Conservation (phyloP, 73 alveolate genomes). For the Stentor roeselii region DNA sequence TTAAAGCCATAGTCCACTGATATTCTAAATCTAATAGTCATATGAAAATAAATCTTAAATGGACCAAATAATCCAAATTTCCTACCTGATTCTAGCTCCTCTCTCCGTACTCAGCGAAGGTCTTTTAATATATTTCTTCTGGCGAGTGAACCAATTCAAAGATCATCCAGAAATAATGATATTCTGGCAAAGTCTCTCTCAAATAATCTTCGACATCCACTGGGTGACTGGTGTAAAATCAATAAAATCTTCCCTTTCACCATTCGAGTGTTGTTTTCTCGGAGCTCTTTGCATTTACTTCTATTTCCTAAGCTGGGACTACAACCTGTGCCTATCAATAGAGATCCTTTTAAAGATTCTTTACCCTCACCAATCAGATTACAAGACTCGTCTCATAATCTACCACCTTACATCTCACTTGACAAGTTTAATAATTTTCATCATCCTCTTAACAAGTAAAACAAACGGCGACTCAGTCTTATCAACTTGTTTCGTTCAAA, state of each 20-base stretch:
- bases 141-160: neutral
- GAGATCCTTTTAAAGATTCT: neutral
- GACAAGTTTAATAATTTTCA: neutral
- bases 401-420: neutral
- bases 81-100: neutral
- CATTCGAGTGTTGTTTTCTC: neutral
- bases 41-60: too few species aligned
- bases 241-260: neutral
- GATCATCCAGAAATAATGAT: conserved; percentile 16
- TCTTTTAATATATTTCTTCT: neutral
- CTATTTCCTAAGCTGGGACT: conserved; percentile 4
- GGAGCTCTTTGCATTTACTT: conserved; percentile 2
- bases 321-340: neutral
- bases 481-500: neutral
- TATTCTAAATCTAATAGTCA: too few species aligned
- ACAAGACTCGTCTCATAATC: neutral
- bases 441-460: neutral
- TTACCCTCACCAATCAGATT: neutral
- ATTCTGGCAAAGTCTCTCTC: neutral
- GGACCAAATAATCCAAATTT: neutral
- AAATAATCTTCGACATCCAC: neutral
- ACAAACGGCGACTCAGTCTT: neutral
- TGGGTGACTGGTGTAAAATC: neutral
- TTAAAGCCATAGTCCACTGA: too few species aligned
- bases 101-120: neutral